Base-by-base conservation (phyloP, 2,329 filamentous ascomycete species). In the Arthrobotrys megalospora region DNA sequence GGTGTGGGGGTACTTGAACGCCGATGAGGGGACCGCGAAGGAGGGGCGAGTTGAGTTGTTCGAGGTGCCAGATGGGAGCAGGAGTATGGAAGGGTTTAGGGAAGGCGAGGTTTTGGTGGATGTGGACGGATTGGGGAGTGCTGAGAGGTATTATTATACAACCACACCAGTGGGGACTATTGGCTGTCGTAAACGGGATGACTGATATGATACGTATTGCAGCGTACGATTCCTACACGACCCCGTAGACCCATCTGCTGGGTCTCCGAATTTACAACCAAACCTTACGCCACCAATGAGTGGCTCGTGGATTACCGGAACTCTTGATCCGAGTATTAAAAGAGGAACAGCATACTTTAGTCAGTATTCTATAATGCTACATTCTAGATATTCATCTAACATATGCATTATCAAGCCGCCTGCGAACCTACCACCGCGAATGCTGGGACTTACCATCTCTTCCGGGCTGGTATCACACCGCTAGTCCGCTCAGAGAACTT, bases 271-370 rank as follows among this genome's bases (percentile, higher is more conserved):
- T 2, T 21, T 78, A 10, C 43, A 58, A n/a, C 75, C 62, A 21
- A 78, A 72, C 24, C 38, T 78, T 16, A 67, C 75, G 5, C 75
- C 75, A 2, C 75, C 75, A 10, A 14, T 45, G 7, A 66, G 47
- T 14, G 62, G 45, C 0, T 50, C 62, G 12, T 78, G 63, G 67
- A 21, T 68, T 12, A 48, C 53, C 12, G 67, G 75, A 0, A 68
- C 67, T 1, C 1, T 64, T 6, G 53, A 72, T n/a, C 41, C 47
- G 1, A 63, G 32, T 16, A 48, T 64, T 10, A 14, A 55, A 1
- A 16, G 10, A 5, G 60, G 45, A 12, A 12, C 38, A 28, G 41
- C 75, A 55, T 78, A 78, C 43, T 78, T 67, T 16, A 38, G 75
- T 72, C 1, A 41, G 67, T 68, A 36, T 6, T n/a, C 5, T 52